Base-by-base conservation (phyloP, 345 rosid genomes). In the Hibiscus trionum region DNA sequence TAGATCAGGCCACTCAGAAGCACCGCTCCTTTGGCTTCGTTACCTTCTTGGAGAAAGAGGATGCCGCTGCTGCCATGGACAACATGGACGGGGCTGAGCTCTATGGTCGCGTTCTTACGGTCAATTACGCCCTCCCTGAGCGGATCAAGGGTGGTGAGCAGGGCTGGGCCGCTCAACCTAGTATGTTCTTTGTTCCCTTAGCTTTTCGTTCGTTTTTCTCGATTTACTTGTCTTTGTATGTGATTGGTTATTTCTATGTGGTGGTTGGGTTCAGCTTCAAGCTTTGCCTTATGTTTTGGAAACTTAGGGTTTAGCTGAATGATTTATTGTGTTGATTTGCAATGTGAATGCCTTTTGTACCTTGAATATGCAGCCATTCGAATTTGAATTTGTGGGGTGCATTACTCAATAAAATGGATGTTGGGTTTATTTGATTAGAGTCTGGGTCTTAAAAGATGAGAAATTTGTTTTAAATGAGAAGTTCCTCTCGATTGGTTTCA, bases 161-260 rank as follows among this genome's bases (percentile, higher is more conserved):
- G 82, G 98, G 99, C 11, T 95, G 99, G 99, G 99, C 99, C 6
- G 98, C 99, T 7, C 98, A 95, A 78, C 98, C 99, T n/a, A 88
- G 99, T 92, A 86, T 4, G 91, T 84, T 17, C 47, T 65, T 11
- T 50, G 35, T 21, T 21, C 24, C 24, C 24, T 21, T 21, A 21
- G 24, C 61, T 46, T 53, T 35, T 52, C 11, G 67, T 52, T 57
- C 47, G 16, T 55, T 42, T 15, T 11, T 11, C 37, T 46, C 27
- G 2, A 19, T 24, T 17, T 46, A 47, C 12, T 49, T 66, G 2
- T 6, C 42, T 47, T 49, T 66, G 0, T 24, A 11, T 66, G 57
- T 29, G 50, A 21, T 16, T 68, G 11, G 35, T 19, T 63, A n/a
- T 4, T 47, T 61, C 24, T 31, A 4, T 14, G 0, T 1, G 15